Evolutionary conservation across 768 basidiomycete species (phyloP).

Genomic region (Cystobasidium ongulense): DNA sequence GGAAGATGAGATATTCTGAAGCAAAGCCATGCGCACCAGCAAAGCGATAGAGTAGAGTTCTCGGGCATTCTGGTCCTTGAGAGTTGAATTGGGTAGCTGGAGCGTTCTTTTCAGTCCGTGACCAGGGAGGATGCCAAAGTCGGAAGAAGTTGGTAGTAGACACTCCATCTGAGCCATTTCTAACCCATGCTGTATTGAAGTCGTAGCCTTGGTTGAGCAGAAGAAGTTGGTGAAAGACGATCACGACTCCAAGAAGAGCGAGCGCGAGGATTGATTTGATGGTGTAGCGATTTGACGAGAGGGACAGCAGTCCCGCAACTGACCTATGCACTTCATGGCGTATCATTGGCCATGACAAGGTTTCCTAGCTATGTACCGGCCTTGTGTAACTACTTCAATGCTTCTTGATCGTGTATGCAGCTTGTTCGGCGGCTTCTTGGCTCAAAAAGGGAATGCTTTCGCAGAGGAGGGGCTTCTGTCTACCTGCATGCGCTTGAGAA

Average conservation of each 20-base stretch:
- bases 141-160: neutral
- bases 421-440: too few relatives aligned
- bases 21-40: slow-evolving; percentile 25
- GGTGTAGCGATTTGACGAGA: neutral
- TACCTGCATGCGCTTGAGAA: too few relatives aligned
- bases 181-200: neutral
- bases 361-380: neutral
- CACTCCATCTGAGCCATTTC: neutral
- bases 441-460: too few relatives aligned
- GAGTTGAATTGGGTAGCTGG: neutral
- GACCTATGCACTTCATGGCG: neutral
- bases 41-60: slow-evolving; percentile 11
- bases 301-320: neutral
- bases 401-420: too few relatives aligned
- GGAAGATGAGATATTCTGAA: slow-evolving; percentile 16
- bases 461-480: too few relatives aligned
- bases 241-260: neutral
- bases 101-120: neutral
- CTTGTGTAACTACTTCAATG: too few relatives aligned
- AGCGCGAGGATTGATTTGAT: neutral
- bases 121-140: neutral
- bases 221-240: neutral
- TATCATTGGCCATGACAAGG: neutral
- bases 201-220: neutral
- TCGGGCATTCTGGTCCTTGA: neutral